Evolutionary conservation across 192 early-diverging fungal genomes (phyloP).

Genomic region (Backusella macrospora): DNA sequence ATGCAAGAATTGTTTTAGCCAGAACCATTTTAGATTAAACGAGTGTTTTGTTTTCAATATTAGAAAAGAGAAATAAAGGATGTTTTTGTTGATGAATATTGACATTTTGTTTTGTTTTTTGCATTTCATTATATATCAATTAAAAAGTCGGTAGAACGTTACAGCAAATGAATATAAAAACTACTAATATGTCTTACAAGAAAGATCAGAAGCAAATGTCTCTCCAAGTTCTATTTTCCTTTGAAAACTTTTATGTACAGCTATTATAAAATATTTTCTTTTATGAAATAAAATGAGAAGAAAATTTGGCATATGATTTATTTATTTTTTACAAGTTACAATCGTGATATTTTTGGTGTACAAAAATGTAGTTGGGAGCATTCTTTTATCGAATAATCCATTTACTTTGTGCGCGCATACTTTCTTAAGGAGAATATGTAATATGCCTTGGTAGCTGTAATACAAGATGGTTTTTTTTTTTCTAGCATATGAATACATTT

Average conservation of each 20-base stretch:
- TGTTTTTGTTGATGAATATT: neutral
- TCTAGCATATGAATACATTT: neutral
- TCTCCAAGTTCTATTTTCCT: neutral
- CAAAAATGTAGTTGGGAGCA: neutral
- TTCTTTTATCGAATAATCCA: neutral
- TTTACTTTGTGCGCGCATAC: neutral
- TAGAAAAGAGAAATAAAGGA: neutral
- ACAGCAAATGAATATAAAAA: neutral
- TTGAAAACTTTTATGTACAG: neutral
- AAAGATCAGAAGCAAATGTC: neutral
- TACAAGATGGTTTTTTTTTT: neutral
- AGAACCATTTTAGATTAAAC: neutral
- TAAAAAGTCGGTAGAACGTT: neutral
- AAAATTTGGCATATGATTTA: neutral
- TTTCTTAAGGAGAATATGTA: neutral
- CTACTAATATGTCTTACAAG: neutral
- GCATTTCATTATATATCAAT: neutral
- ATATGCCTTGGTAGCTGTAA: neutral
- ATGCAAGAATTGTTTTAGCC: neutral
- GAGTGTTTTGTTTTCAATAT: neutral
- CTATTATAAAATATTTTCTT: neutral
- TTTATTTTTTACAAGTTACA: neutral
- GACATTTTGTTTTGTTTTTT: neutral
- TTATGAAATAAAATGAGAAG: neutral
- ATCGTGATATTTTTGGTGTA: neutral